Percentiles rank a stretch among this genome's conserved stretches.
Evolutionary conservation across 169 alveolate genomes (phyloP).

Genomic region (Sarcocystis neurona): DNA sequence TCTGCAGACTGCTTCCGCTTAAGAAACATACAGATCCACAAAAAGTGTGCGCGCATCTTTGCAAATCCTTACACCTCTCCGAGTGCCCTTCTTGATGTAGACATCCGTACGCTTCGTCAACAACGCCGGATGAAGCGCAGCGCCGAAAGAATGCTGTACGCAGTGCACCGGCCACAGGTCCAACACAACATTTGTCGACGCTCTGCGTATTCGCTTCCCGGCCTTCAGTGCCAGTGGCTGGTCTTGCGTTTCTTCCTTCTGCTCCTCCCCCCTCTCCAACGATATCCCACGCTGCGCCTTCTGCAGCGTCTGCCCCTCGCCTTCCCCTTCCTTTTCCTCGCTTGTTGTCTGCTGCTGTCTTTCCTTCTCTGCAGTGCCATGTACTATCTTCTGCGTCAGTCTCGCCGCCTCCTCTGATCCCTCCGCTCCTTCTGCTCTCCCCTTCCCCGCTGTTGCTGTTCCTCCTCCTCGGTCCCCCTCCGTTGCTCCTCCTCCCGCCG

Average conservation of each 20-base stretch:
- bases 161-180: conserved; percentile 60
- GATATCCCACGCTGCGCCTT: background rate
- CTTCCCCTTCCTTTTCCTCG: background rate
- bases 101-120: conserved; percentile 22
- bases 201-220: background rate
- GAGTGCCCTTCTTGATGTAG: conserved; percentile 25
- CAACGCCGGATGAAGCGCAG: conserved; percentile 38
- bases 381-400: background rate
- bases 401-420: background rate
- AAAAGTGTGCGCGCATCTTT: background rate
- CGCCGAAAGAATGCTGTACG: conserved; percentile 52
- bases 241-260: too few species aligned
- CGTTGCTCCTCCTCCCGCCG: background rate
- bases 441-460: background rate
- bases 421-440: background rate
- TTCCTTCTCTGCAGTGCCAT: background rate
- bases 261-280: too few species aligned
- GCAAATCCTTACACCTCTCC: conserved; percentile 11
- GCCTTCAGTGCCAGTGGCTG: background rate
- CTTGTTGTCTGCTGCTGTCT: background rate
- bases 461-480: background rate
- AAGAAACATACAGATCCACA: too few species aligned
- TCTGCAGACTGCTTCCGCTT: background rate
- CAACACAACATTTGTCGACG: background rate
- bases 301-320: background rate